A percentile compares a stretch with the other conserved stretches of the same genome.
phyloP scores from a whole-genome alignment of 805 yeast genomes.

The Nakazawaea laoshanensis region DNA sequence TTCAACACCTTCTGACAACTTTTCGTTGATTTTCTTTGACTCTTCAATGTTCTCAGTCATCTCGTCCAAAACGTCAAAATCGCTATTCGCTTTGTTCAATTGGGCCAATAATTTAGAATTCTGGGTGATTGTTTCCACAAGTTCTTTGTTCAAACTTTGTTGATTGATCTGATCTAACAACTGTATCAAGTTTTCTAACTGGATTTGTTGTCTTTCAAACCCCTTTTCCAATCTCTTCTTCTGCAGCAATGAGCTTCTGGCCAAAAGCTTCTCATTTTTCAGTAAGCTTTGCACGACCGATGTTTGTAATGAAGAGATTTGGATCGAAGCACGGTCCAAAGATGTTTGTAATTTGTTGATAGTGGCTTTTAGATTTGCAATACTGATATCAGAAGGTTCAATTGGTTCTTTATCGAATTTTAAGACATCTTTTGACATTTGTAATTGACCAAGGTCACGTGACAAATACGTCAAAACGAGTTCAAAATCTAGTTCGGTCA shows the following conservation, averaged over 20 bases:
- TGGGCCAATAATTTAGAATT: slow-evolving; percentile 5
- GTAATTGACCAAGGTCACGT: slow-evolving; percentile 4
- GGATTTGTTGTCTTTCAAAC: slow-evolving; percentile 1
- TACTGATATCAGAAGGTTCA: slow-evolving; percentile 2
- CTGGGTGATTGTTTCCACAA: slow-evolving; percentile 2
- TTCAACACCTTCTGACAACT: slow-evolving; percentile 1
- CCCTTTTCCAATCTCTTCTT: slow-evolving; percentile 4
- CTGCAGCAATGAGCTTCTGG: slow-evolving; percentile 2
- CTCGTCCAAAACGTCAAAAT: slow-evolving; percentile 6
- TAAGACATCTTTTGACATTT: slow-evolving; percentile 2
- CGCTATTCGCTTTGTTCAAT: slow-evolving; percentile 4
- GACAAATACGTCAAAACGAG: slow-evolving; percentile 5
- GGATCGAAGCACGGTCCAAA: neutral
- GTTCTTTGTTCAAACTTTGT: slow-evolving; percentile 6
- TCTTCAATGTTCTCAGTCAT: slow-evolving; percentile 8
- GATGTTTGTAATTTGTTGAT: neutral
- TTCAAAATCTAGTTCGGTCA: slow-evolving; percentile 2
- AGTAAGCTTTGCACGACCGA: too few relatives aligned
- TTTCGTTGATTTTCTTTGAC: slow-evolving; percentile 3
- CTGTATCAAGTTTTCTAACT: slow-evolving; percentile 4
- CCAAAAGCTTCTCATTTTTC: too few relatives aligned
- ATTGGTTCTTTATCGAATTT: slow-evolving; percentile 2
- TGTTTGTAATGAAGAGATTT: too few relatives aligned
- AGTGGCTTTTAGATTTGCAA: slow-evolving; percentile 2
- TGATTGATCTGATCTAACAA: slow-evolving; percentile 9